Base-by-base conservation (phyloP, 208 protist species). In the Trypanosoma grayi region DNA sequence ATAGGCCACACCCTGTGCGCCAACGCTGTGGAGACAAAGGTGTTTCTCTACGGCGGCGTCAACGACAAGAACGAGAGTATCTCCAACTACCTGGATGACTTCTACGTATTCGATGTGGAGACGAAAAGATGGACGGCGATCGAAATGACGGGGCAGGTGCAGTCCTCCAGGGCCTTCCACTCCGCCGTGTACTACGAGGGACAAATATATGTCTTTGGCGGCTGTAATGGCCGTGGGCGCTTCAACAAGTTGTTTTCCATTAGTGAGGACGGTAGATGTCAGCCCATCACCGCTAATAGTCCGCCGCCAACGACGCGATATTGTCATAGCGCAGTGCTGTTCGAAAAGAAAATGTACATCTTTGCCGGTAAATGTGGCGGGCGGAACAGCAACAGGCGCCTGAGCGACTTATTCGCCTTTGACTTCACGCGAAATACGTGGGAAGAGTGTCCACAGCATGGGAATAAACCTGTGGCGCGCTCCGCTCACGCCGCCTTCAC, bases 351-450 rank as follows among this genome's bases (percentile, higher is more conserved):
- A 24, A 95, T 95, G 83, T 90, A 89, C 64, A 77, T 95, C 24
- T 95, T 92, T 57, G 89, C 81, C 20, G 89, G 89, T 44, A 95
- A 95, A 77, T 95, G 89, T 60, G 89, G 89, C 10, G 89, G 89
- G 4, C 63, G 89, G 46, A 93, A 93, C 62, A 92, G 83, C 73
- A 93, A 95, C 69, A 84, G 84, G 58, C 79, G 89, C 0, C 80
- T 95, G 31, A 53, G 57, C 18, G 89, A 95, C 63, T 67, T 95
- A 46, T 92, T 70, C 64, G 25, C 47, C 41, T 75, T 62, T 60
- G 60, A 76, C 56, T 73, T 90, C 34, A 45, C 25, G 24, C 56
- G 51, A n/a, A 60, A 61, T 10, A 56, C 31, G 27, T 95, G 89
- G 86, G 43, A 37, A 18, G 53, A 73, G 56, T 85, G 81, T 59